Conservation (phyloP, 1,284 basidiomycete genomes). For the Ceratorhiza oryzae-sativae region DNA sequence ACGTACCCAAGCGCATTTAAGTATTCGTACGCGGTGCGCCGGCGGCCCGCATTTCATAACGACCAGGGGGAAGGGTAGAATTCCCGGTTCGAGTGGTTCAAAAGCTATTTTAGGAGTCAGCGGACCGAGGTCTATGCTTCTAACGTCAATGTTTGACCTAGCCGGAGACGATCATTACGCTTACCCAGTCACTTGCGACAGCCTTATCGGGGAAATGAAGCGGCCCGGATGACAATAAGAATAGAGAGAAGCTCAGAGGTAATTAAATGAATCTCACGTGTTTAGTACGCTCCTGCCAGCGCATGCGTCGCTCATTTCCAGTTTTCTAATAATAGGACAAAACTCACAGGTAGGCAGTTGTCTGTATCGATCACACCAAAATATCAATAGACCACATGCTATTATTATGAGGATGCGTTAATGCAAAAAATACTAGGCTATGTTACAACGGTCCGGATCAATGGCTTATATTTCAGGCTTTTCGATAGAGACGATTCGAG, state of each 20-base stretch:
- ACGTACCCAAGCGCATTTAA: background rate
- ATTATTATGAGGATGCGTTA: background rate
- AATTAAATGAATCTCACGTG: background rate
- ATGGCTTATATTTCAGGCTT: slow-evolving; percentile 21
- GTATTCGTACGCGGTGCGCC: background rate
- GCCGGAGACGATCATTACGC: background rate
- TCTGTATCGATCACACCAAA: background rate
- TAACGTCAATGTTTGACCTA: background rate
- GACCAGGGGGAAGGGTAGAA: background rate
- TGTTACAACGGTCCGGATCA: background rate
- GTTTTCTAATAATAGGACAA: background rate
- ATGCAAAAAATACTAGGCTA: background rate
- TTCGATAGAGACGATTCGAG: slow-evolving; percentile 11
- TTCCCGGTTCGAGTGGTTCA: background rate
- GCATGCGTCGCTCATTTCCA: background rate
- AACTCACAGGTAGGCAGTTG: background rate
- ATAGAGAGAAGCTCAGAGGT: background rate
- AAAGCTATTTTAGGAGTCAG: slow-evolving; percentile 12
- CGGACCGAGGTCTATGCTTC: background rate
- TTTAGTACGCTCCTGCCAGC: background rate
- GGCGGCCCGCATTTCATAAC: background rate
- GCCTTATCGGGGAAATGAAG: too few relatives aligned
- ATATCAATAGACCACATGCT: background rate
- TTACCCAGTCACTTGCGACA: too few relatives aligned
- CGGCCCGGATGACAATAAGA: too few relatives aligned